Evolutionary conservation across 768 basidiomycete genomes (phyloP), one percentile per base, ranked within the genome.

Genomic region (Lactarius hengduanensis): DNA sequence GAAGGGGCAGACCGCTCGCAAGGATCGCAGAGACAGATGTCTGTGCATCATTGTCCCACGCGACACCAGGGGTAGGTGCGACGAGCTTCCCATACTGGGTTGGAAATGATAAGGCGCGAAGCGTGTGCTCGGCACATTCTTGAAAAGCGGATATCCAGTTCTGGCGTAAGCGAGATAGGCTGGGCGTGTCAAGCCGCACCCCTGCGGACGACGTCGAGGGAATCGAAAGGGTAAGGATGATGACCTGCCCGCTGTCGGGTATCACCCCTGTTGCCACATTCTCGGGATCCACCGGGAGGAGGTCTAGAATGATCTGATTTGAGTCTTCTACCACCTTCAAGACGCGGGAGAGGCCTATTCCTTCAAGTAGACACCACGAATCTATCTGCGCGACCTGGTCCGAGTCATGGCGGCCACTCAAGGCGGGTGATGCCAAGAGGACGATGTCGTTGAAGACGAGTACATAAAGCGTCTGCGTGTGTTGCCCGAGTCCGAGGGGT

Each of bases 401-500:
- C 67, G 67, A 75, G 73, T 74, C 61, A 6, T 62, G 61, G n/a
- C 53, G 64, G 20, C 64, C 22, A 54, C 28, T 47, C 7, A 68
- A 1, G 66, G 41, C 67, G n/a, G 78, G 76, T 28, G 76, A 76
- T 20, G 85, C 82, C 34, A 92, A 73, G n/a, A 93, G 70, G 57
- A 91, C 73, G 38, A 93, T 64, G 74, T 94, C 91, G 20, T 84
- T 84, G 75, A 93, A 91, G 16, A 90, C 81, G 63, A 85, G 79
- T 9, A 63, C 58, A 41, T 71, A 70, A 18, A 72, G 57, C 32
- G 65, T 47, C 41, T 70, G 65, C 11, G 59, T 58, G 16, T 40
- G 61, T 10, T 64, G 63, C 28, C 41, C 60, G 30, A 57, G 56
- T 34, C 41, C 60, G 30, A 57, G 56, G 1, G 30, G 43, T 40